Conservation (phyloP, 2,329 filamentous ascomycete species). For the Endocalyx cinctus region DNA sequence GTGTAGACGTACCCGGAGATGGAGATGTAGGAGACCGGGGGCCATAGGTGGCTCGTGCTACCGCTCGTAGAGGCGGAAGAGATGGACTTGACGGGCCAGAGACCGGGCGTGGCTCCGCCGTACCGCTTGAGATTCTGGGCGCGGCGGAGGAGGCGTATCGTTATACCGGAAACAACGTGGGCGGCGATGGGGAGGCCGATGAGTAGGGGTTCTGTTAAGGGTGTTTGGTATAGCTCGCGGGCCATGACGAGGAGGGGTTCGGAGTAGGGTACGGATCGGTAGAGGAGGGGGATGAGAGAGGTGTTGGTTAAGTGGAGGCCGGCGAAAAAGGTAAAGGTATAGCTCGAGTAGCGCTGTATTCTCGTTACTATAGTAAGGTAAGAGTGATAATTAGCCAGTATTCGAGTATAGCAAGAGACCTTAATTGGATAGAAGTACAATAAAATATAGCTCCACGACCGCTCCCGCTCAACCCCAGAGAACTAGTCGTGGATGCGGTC, state of each 20-base stretch:
- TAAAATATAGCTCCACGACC: slow-evolving; percentile 73
- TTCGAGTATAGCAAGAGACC: too few species aligned
- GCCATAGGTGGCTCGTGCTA: slow-evolving; percentile 51
- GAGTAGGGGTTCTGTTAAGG: slow-evolving; percentile 72
- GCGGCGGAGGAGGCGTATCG: slow-evolving; percentile 70
- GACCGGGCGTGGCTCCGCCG: slow-evolving; percentile 60
- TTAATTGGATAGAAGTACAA: slow-evolving; percentile 42
- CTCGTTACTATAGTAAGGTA: slow-evolving; percentile 52
- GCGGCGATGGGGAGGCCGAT: slow-evolving; percentile 69
- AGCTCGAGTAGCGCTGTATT: slow-evolving; percentile 84
- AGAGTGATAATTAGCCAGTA: too few species aligned
- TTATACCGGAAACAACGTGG: slow-evolving; percentile 74
- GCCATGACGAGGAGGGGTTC: slow-evolving; percentile 88
- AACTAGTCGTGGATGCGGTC: slow-evolving; percentile 31
- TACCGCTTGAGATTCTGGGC: slow-evolving; percentile 69
- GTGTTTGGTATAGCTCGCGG: slow-evolving; percentile 85
- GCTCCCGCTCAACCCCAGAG: slow-evolving; percentile 54
- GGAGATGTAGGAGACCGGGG: slow-evolving; percentile 64
- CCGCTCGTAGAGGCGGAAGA: slow-evolving; percentile 21
- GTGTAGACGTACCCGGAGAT: slow-evolving; percentile 67
- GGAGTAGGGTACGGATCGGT: slow-evolving; percentile 66
- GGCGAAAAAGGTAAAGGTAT: slow-evolving; percentile 74
- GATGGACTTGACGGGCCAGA: slow-evolving; percentile 33
- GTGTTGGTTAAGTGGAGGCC: slow-evolving; percentile 77
- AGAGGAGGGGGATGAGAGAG: slow-evolving; percentile 71